Percentiles rank a stretch among this genome's conserved stretches.
Conservation (phyloP, 768 basidiomycete species). For the Tephrocybe sp. region DNA sequence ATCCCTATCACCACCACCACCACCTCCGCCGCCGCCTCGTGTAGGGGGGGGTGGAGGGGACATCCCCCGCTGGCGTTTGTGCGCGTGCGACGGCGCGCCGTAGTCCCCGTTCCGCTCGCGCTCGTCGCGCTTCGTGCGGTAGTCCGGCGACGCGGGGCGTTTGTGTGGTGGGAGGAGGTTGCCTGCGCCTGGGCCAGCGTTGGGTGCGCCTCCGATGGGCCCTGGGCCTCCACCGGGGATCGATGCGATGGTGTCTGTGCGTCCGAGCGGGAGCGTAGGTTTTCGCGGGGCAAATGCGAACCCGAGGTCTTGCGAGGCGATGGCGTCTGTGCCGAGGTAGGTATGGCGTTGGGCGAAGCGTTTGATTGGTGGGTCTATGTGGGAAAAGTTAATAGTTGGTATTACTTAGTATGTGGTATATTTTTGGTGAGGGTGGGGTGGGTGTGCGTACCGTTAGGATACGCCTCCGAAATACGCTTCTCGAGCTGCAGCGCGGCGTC, state of each 20-base stretch:
- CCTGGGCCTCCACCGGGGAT: too few species aligned
- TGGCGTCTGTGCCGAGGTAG: slow-evolving; percentile 82
- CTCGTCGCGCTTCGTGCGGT: slow-evolving; percentile 15
- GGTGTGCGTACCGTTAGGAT: slow-evolving; percentile 66
- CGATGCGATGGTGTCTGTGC: slow-evolving; percentile 35
- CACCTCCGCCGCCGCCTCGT: neutral
- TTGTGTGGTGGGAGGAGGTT: slow-evolving; percentile 30
- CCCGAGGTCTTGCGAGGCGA: slow-evolving; percentile 86
- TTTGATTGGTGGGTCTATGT: slow-evolving; percentile 82
- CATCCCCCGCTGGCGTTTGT: too few species aligned
- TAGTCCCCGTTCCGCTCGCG: neutral
- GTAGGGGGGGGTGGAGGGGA: too few species aligned
- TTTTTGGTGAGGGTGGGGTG: too few species aligned
- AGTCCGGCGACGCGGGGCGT: slow-evolving; percentile 13
- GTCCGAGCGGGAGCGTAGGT: slow-evolving; percentile 20
- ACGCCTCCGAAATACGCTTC: slow-evolving; percentile 83
- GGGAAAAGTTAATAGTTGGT: neutral
- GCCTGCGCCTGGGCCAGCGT: slow-evolving; percentile 8
- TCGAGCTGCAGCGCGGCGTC: slow-evolving; percentile 87
- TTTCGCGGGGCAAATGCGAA: slow-evolving; percentile 53
- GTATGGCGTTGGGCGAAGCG: slow-evolving; percentile 85
- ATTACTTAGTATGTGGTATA: too few species aligned
- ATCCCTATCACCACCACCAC: slow-evolving; percentile 11
- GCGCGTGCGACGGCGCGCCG: too few species aligned
- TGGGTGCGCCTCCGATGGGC: slow-evolving; percentile 16